Base-by-base conservation (phyloP, 352 stramenopile genomes). In the Globisporangium sylvaticum region DNA sequence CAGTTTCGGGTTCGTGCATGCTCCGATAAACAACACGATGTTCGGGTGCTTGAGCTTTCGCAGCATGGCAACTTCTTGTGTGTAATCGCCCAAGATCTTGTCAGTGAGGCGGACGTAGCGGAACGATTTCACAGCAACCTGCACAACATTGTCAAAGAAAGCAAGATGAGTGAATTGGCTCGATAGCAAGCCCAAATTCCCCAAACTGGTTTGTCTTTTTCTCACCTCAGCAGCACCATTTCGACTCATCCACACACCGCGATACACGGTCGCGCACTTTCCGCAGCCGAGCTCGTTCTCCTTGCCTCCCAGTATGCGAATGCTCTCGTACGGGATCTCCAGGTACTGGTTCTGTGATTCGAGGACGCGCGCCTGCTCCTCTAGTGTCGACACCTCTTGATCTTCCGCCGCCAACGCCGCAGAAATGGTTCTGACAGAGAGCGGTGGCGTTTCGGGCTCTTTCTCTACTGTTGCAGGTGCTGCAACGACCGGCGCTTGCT, bases 1-100 rank as follows among this genome's bases (percentile, higher is more conserved):
- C 37, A 96, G 72, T 72, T 93, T 95, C 22, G 88, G 88, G 58
- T 94, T 85, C 60, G 88, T 96, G 70, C 88, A 96, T 60, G 88
- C 88, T 70, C 88, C 88, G 68, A 96, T 96, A 79, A 96, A 96
- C 75, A 96, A 76, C 27, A 96, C 87, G 68, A 96, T 96, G 65
- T 96, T 96, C 48, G 88, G 88, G 62, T 96, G 88, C 70, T 94
- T 94, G 63, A 96, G 80, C 67, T 95, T 91, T 70, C 87, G 81
- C 20, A 96, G 76, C 63, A 96, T 67, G 32, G 85, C 88, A 20
- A 96, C 88, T 82, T 96, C 88, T 72, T 88, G 79, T 15, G 80
- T 89, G 75, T 96, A 96, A 61, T 95, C 87, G 8, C 79, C 78
- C 31, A 94, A 73, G 55, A 96, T 95, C 68, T 95, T 95, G 73